Percentiles rank a stretch among this genome's conserved stretches.
phyloP scores from a whole-genome alignment of 2,329 filamentous ascomycete species.

The Fusarium buharicum region DNA sequence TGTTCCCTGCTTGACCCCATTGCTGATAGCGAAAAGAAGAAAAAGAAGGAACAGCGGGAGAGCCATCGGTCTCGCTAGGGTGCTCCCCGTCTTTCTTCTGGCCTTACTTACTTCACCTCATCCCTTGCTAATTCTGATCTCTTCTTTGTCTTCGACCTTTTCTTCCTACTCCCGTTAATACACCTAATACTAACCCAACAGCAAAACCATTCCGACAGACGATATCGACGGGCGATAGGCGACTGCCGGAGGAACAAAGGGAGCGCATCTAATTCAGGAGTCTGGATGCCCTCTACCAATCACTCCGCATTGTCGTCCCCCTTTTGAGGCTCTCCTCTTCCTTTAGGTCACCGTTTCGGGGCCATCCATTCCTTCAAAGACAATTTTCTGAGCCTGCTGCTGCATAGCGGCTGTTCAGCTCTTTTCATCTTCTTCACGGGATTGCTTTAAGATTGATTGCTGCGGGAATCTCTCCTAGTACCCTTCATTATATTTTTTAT shows the following conservation, averaged over 20 bases:
- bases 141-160: constrained; percentile 13
- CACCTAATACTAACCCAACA: constrained; percentile 38
- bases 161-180: constrained; percentile 6
- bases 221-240: constrained; percentile 34
- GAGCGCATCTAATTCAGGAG: constrained; percentile 30
- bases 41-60: constrained; percentile 13
- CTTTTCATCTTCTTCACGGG: constrained; percentile 8
- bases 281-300: constrained; percentile 33
- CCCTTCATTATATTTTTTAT: constrained; percentile 24
- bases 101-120: constrained; percentile 3
- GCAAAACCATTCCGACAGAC: constrained; percentile 9
- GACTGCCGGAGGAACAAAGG: constrained; percentile 30
- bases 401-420: constrained; percentile 10
- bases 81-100: constrained; percentile 15
- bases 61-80: constrained; percentile 30
- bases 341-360: constrained; percentile 32
- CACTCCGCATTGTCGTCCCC: constrained; percentile 34
- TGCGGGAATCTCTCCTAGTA: constrained; percentile 19
- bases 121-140: constrained; percentile 14
- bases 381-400: constrained; percentile 9
- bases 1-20: constrained; percentile 24
- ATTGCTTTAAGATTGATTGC: constrained; percentile 7
- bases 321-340: constrained; percentile 28
- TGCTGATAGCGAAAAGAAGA: constrained; percentile 14
- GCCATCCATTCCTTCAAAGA: constrained; percentile 33